Conservation (phyloP, 1,139 yeast species). For the Scheffersomyces insectosa region DNA sequence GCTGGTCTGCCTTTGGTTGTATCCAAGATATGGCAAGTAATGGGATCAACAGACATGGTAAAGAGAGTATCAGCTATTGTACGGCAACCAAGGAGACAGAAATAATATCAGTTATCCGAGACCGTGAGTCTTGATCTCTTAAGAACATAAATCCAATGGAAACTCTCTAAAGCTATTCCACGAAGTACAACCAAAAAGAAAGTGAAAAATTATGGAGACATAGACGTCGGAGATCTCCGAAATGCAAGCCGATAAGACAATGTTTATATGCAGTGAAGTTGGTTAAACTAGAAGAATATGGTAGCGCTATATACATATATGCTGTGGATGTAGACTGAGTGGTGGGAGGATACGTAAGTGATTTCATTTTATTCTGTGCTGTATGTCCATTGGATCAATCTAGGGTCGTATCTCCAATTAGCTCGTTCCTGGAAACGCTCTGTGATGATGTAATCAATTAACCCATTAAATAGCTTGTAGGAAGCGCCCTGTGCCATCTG, state of each 20-base stretch:
- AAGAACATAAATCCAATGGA: too few species aligned
- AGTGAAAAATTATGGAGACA: not conserved
- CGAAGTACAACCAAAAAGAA: too few species aligned
- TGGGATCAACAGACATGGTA: slow-evolving; percentile 47
- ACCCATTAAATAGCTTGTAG: slow-evolving; percentile 25
- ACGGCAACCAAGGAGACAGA: too few species aligned
- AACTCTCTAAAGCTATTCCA: too few species aligned
- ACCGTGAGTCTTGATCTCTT: too few species aligned
- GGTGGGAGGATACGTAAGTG: too few species aligned
- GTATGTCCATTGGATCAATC: slow-evolving; percentile 20
- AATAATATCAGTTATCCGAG: too few species aligned
- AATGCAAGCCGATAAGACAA: too few species aligned
- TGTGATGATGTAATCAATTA: slow-evolving; percentile 24
- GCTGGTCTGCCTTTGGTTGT: slow-evolving; percentile 88
- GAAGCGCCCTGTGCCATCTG: too few species aligned
- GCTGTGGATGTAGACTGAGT: not conserved
- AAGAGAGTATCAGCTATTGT: not conserved
- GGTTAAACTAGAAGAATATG: not conserved
- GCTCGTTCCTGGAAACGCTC: slow-evolving; percentile 17
- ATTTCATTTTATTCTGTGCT: not conserved
- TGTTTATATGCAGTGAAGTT: not conserved
- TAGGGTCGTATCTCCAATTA: slow-evolving; percentile 27
- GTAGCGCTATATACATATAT: not conserved
- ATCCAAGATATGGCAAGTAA: slow-evolving; percentile 86
- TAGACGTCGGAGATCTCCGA: slow-evolving; percentile 10